Evolutionary conservation across 176 grass and related monocot genomes (phyloP).

Genomic region (Dactylis glomerata): DNA sequence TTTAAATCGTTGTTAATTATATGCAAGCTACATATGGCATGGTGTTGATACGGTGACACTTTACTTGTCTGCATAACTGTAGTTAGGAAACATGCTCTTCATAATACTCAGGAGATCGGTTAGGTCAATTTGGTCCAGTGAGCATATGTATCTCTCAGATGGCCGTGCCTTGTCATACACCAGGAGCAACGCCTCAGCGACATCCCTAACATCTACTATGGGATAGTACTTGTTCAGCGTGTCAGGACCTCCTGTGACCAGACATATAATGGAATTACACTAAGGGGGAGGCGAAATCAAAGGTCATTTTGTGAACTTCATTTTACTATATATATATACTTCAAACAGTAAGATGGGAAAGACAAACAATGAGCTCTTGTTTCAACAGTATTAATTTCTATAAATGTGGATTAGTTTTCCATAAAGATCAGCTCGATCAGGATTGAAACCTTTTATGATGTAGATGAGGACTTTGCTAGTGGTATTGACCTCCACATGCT

Average conservation of each 20-base stretch:
- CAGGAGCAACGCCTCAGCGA: slow-evolving; percentile 12
- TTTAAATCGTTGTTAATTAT: neutral
- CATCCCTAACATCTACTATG: slow-evolving; percentile 26
- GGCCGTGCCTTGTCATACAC: neutral
- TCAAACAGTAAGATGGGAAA: neutral
- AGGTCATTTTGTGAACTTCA: neutral
- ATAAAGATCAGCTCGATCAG: neutral
- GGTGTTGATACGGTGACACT: neutral
- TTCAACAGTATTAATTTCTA: neutral
- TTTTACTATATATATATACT: neutral
- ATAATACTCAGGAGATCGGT: neutral
- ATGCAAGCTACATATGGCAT: neutral
- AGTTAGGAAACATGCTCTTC: slow-evolving; percentile 16
- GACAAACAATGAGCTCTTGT: neutral
- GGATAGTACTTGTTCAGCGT: neutral
- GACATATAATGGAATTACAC: neutral
- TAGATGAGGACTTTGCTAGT: slow-evolving; percentile 21
- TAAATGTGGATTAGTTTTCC: neutral
- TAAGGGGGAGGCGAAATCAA: neutral
- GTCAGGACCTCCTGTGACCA: neutral
- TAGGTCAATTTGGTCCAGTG: neutral
- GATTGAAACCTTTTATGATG: slow-evolving; percentile 15
- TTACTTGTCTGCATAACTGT: slow-evolving; percentile 28
- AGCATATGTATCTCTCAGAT: slow-evolving; percentile 29
- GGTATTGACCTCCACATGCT: slow-evolving; percentile 24